Evolutionary conservation across 2,329 filamentous ascomycete genomes (phyloP).

Genomic region (Sporothrix curviconia): DNA sequence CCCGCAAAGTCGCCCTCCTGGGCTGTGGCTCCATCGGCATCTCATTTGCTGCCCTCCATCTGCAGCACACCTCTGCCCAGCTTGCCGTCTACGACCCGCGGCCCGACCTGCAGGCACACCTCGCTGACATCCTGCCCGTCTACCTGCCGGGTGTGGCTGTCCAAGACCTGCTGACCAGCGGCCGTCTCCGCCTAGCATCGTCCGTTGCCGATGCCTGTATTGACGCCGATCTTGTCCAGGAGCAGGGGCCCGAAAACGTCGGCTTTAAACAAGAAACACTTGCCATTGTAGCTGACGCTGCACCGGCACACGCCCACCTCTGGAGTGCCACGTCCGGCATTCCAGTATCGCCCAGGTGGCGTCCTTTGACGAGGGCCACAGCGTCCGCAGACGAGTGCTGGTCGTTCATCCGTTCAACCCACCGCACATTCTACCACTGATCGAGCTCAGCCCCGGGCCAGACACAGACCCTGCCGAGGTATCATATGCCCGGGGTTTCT

Average conservation of each 20-base stretch:
- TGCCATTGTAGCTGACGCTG: slow-evolving; percentile 27
- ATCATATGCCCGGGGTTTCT: slow-evolving; percentile 31
- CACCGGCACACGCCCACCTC: slow-evolving; percentile 30
- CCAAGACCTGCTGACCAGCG: background rate
- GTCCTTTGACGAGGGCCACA: slow-evolving; percentile 22
- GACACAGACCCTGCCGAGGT: slow-evolving; percentile 25
- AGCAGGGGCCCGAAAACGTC: slow-evolving; percentile 34
- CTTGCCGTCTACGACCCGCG: slow-evolving; percentile 14
- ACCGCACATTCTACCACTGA: slow-evolving; percentile 40
- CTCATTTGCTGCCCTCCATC: slow-evolving; percentile 15
- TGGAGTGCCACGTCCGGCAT: slow-evolving; percentile 35
- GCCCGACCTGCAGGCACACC: slow-evolving; percentile 1
- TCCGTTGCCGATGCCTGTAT: background rate
- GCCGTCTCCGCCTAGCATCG: background rate
- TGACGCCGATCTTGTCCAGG: slow-evolving; percentile 13
- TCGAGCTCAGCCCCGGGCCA: slow-evolving; percentile 37
- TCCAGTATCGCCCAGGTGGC: slow-evolving; percentile 27
- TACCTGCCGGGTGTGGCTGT: background rate
- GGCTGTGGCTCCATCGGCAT: slow-evolving; percentile 14
- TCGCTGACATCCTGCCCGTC: slow-evolving; percentile 7
- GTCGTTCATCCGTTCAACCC: slow-evolving; percentile 44
- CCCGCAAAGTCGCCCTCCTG: slow-evolving; percentile 6
- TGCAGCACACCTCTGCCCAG: background rate
- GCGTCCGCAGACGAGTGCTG: slow-evolving; percentile 31
- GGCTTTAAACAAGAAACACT: slow-evolving; percentile 35